phyloP scores from a whole-genome alignment of 2,329 filamentous ascomycete genomes.

The Cercospora zeina region DNA sequence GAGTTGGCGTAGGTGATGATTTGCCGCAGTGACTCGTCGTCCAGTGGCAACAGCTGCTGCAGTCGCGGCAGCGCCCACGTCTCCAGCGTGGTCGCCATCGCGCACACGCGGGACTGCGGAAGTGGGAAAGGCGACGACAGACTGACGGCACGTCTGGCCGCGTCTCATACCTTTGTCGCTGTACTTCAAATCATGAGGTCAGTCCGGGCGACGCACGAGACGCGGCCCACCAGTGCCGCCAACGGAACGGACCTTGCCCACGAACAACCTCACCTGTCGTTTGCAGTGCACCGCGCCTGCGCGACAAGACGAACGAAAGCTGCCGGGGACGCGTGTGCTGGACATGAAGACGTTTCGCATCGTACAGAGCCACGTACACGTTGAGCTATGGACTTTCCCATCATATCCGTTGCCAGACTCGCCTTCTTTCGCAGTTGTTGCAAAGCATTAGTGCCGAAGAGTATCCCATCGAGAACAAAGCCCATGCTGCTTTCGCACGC shows the following conservation, averaged over 20 bases:
- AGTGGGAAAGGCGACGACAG: not conserved
- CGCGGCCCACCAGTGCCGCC: constrained; percentile 1
- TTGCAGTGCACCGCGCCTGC: not conserved
- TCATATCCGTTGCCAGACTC: constrained; percentile 27
- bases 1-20: constrained; percentile 78
- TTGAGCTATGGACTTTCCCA: constrained; percentile 18
- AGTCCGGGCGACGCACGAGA: not conserved
- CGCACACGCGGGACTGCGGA: not conserved
- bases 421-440: constrained; percentile 19
- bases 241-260: constrained; percentile 4
- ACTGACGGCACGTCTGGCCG: not conserved
- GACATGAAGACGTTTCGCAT: constrained; percentile 16
- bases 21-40: constrained; percentile 80
- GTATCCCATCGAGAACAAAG: constrained; percentile 9
- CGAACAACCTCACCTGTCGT: not conserved
- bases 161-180: constrained; percentile 2
- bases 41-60: constrained; percentile 76
- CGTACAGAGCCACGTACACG: constrained; percentile 18
- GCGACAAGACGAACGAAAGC: not conserved
- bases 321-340: not conserved
- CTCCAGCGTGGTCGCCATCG: constrained; percentile 34
- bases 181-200: not conserved
- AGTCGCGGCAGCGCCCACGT: constrained; percentile 69
- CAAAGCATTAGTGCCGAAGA: constrained; percentile 14
- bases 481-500: constrained; percentile 7